A percentile compares a stretch with the other conserved stretches of the same genome.
phyloP scores from a whole-genome alignment of 805 yeast species.

The Schizosaccharomyces octosporus region DNA sequence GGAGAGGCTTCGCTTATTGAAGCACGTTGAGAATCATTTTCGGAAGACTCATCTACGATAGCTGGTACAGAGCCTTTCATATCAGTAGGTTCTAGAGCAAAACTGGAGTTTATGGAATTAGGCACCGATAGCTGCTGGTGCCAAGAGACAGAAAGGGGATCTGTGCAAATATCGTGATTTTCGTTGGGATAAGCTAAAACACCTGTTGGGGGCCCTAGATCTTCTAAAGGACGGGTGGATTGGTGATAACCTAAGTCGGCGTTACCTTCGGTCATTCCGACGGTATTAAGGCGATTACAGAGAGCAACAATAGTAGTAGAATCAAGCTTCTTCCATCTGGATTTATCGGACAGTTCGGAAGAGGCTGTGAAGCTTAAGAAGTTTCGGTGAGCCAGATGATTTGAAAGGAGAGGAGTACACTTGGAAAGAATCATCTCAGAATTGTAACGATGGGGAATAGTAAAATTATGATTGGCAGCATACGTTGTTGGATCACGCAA shows the following conservation, averaged over 20 bases:
- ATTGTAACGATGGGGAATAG: slow-evolving; percentile 13
- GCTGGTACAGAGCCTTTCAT: background rate
- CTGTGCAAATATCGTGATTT: background rate
- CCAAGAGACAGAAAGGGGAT: background rate
- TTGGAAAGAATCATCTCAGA: slow-evolving; percentile 14
- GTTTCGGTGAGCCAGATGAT: slow-evolving; percentile 26
- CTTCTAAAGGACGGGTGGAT: background rate
- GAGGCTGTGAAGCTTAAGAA: slow-evolving; percentile 16
- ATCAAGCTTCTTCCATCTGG: slow-evolving; percentile 14
- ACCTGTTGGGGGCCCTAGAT: background rate
- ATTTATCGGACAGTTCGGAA: slow-evolving; percentile 15
- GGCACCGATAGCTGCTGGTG: background rate
- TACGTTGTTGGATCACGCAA: slow-evolving; percentile 20
- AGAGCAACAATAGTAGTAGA: slow-evolving; percentile 16
- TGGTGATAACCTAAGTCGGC: background rate
- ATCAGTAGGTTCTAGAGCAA: background rate
- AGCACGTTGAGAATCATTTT: background rate
- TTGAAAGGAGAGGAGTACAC: slow-evolving; percentile 10
- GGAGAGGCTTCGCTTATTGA: background rate
- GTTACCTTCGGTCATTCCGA: slow-evolving; percentile 4
- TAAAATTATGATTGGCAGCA: slow-evolving; percentile 6
- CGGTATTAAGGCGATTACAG: slow-evolving; percentile 12
- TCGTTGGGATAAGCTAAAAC: background rate
- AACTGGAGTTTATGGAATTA: background rate
- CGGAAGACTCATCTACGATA: background rate